Percentiles rank a stretch among this genome's conserved stretches.
These are phyloP conservation scores for Pelargonium citronellum DNA, from an alignment of 441 rosid genomes.

Conservation along the genomic window DNA sequence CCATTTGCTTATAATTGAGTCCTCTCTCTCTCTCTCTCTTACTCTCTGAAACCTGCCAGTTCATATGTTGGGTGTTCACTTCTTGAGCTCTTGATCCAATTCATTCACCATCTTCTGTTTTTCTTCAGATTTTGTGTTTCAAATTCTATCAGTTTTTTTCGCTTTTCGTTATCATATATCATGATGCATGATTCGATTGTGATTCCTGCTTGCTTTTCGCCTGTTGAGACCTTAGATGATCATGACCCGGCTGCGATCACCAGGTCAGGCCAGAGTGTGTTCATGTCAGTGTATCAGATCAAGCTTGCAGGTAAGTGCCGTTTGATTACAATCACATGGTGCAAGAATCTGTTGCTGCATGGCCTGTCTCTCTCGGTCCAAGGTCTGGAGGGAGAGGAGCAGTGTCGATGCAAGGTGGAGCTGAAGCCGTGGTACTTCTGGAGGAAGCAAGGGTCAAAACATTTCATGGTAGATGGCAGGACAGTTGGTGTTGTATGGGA, in stretches of 20 bases:
- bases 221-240: conserved; percentile 35
- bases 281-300: conserved; percentile 55
- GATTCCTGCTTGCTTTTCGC: conserved; percentile 58
- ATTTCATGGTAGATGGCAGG: conserved; percentile 50
- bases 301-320: conserved; percentile 57
- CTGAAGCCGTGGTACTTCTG: conserved; percentile 88
- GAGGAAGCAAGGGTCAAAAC: conserved; percentile 80
- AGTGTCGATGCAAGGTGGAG: conserved; percentile 61
- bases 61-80: conserved; percentile 13
- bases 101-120: conserved; percentile 19
- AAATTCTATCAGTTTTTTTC: conserved; percentile 13
- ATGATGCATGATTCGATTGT: conserved; percentile 53
- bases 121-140: conserved; percentile 1
- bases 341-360: conserved; percentile 63
- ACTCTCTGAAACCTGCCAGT: conserved; percentile 33
- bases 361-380: conserved; percentile 66
- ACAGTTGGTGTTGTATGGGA: conserved; percentile 68
- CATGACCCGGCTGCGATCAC: conserved; percentile 44
- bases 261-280: conserved; percentile 59
- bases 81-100: conserved; percentile 21
- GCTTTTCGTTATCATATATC: neutral
- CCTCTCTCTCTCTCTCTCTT: conserved; percentile 22
- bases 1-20: conserved; percentile 17
- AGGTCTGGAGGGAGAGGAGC: conserved; percentile 39
- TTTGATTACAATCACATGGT: conserved; percentile 66